Base-by-base conservation (phyloP, 371 early-diverging fungal species). In the Actinomortierella ambigua region DNA sequence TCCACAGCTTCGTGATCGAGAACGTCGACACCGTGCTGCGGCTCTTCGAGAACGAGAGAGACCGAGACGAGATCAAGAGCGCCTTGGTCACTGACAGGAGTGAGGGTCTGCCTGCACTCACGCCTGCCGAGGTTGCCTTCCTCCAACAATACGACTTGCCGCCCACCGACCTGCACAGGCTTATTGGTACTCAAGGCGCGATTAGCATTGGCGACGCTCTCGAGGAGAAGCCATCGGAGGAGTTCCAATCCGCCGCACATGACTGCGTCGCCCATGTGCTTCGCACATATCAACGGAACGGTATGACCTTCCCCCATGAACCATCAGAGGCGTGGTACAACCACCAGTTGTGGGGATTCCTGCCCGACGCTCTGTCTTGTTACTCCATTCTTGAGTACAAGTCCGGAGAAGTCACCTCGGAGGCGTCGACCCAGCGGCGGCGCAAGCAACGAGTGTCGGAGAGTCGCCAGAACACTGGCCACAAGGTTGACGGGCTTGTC, bases 1-100 rank as follows among this genome's bases (percentile, higher is more conserved):
- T 63, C 47, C 58, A 63, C 24, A 53, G 57, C 39, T 63, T 63
- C 48, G 49, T 63, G 24, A 40, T 63, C 40, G 57, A 53, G 29
- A 57, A 57, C 27, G 49, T 53, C 20, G 57, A 57, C 18, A 47
- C 41, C 20, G 24, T 63, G 41, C 22, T 57, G 14, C 53, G 41
- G 53, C 48, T 63, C 13, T 53, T 57, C 22, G 57, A 57, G 2
- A 8, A 15, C 49, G 15, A 39, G 23, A 47, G 26, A 20, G 58
- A 57, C 63, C 57, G 27, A 26, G 53, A 53, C 46, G 54, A 53
- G 48, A 34, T 61, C 26, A 43, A 47, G 55, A 46, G 46, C 41
- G 42, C 40, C 63, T 49, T 52, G 63, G n/a, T 52, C 43, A 53
- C 52, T 39, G 47, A 51, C 57, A 46, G 34, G 47, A 55, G 24